Base-by-base conservation (phyloP, 257 asterid genomes). In the Nicotiana undulata region DNA sequence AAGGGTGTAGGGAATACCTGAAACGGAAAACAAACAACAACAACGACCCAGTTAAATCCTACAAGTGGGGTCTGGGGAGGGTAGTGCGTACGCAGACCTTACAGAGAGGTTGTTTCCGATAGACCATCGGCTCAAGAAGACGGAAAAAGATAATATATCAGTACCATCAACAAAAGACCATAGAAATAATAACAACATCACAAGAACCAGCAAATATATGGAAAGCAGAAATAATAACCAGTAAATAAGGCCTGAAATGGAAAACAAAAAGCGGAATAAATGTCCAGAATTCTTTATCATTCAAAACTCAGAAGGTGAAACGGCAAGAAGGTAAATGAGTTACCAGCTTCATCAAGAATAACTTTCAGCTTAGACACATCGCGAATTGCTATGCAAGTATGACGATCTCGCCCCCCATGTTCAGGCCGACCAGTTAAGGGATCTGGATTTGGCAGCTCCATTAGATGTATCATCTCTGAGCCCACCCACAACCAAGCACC, bases 401-500 rank as follows among this genome's bases (percentile, higher is more conserved):
- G 99, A 49, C 98, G 95, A 85, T 95, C 98, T 67, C 97, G 88
- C 44, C 99, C 98, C 5, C 97, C 98, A 9, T 95, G 98, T 81
- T 92, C 92, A 3, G 99, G 94, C 46, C 97, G 87, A n/a, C 97
- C 97, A 0, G 92, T 88, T 55, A 89, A 86, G 28, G 97, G 98
- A 70, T 95, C 99, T 0, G 97, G 99, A 87, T 95, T 95, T 6
- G 99, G 98, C 79, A 95, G 99, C 91, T 95, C 99, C 99, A 95
- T 95, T 66, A 95, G 65, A 85, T 93, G 99, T 88, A 95, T 92
- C 99, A 95, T 95, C 89, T 89, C 97, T 31, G 97, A 83, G 26
- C 99, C 98, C 46, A 93, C 96, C 97, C 99, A 95, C 58, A 95
- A 84, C 99, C 98, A 95, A 82, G 98, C 97, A 82, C 98, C 99